Base-by-base conservation (phyloP, 345 rosid genomes). In the Psidium friedrichsthalianum region DNA sequence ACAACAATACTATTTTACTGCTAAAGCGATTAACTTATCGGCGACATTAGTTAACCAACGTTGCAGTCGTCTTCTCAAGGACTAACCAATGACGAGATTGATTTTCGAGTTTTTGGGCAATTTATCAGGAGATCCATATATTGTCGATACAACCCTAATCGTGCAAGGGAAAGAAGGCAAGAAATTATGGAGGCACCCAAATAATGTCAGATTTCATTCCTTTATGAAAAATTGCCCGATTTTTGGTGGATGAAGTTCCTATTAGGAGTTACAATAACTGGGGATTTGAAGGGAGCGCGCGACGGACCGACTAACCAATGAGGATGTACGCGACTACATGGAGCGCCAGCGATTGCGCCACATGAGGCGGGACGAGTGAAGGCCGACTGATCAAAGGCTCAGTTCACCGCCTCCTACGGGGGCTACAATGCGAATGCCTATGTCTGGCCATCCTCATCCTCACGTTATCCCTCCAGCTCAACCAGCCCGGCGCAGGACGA, bases 341-440 rank as follows among this genome's bases (percentile, higher is more conserved):
- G 96, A 92, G 92, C 74, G 94, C 90, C 20, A 95, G 93, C 80
- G 92, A 93, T 42, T 94, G 95, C 95, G 95, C 95, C 21, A 92
- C 89, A 36, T 2, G 92, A 84, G 95, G 95, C 16, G 95, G 95
- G 97, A 1, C 89, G 91, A 11, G 93, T 93, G 18, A 93, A 94
- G 88, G 92, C 86, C 5, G 94, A 94, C 57, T 93, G 95, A 94
- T 94, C 87, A 10, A 86, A 90, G 58, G 93, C 96, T 22, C 98
- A 95, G 2, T 93, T 94, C 88, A 84, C 86, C 2, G 93, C 98
- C n/a, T 91, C 92, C 14, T 94, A 88, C 85, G 89, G 88, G 82
- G 93, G 86, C 82, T 94, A 94, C 83, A 90, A 64, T 11, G 90
- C 87, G 2, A 95, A 89, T 25, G 92, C 93, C 3, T 93, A 94